Percentiles rank a stretch among this genome's conserved stretches.
Conservation (phyloP, 2,329 filamentous ascomycete species). For the Microsporum ferrugineum region DNA sequence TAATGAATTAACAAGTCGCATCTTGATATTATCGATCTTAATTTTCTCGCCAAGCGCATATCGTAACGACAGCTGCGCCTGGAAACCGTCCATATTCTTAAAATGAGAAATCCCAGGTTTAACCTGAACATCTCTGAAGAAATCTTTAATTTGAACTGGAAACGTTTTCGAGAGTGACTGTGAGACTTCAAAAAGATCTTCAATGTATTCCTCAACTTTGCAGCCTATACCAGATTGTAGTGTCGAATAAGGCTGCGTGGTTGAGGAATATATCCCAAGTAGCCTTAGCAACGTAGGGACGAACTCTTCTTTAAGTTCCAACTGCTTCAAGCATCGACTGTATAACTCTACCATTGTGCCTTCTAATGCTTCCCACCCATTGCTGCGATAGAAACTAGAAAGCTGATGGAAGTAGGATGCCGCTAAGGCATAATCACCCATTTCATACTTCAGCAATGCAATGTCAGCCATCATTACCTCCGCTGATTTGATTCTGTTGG, state of each 20-base stretch:
- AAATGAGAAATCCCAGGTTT: slow-evolving; percentile 59
- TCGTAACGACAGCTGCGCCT: slow-evolving; percentile 53
- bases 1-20: slow-evolving; percentile 50
- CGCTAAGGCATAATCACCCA: slow-evolving; percentile 61
- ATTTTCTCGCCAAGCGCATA: slow-evolving; percentile 64
- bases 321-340: slow-evolving; percentile 64
- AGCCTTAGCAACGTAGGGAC: slow-evolving; percentile 64
- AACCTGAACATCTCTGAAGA: slow-evolving; percentile 60
- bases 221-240: slow-evolving; percentile 2
- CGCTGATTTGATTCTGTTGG: slow-evolving; percentile 64
- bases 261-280: slow-evolving; percentile 29
- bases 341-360: slow-evolving; percentile 79
- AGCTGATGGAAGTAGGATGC: slow-evolving; percentile 67
- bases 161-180: slow-evolving; percentile 48
- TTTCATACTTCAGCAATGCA: slow-evolving; percentile 68
- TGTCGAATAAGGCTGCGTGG: slow-evolving; percentile 22
- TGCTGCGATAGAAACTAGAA: slow-evolving; percentile 65
- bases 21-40: slow-evolving; percentile 50
- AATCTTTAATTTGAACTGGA: slow-evolving; percentile 56
- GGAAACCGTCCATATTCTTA: slow-evolving; percentile 62
- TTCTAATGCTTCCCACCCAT: slow-evolving; percentile 69
- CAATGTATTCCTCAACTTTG: slow-evolving; percentile 25
- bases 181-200: slow-evolving; percentile 39
- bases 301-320: slow-evolving; percentile 68
- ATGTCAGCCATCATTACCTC: slow-evolving; percentile 73